These are phyloP conservation scores for Wickerhamia fluorescens DNA, from an alignment of 805 yeast species.

Conservation along the genomic window DNA sequence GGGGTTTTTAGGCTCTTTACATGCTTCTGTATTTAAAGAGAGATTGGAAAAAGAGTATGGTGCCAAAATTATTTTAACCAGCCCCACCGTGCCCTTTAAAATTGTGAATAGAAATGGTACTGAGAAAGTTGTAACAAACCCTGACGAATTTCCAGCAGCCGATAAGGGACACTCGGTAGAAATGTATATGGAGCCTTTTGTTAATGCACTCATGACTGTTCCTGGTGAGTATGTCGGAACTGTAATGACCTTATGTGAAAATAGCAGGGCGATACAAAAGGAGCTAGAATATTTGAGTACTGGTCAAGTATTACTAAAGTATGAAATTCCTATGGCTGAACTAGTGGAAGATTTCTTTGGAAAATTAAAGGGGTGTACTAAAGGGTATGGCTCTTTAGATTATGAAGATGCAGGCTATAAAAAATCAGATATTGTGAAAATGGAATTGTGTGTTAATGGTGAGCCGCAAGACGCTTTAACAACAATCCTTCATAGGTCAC, in stretches of 20 bases:
- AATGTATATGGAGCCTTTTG: conserved; percentile 72
- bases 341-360: conserved; percentile 95
- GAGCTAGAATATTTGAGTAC: conserved; percentile 71
- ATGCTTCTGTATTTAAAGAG: conserved; percentile 91
- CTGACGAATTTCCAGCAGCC: conserved; percentile 83
- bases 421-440: conserved; percentile 72
- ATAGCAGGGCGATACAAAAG: conserved; percentile 73
- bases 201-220: conserved; percentile 81
- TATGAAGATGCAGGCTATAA: conserved; percentile 90
- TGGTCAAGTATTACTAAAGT: conserved; percentile 76
- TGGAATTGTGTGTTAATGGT: conserved; percentile 87
- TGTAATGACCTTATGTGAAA: conserved; percentile 81
- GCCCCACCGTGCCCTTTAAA: conserved; percentile 93
- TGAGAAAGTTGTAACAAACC: conserved; percentile 70
- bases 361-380: conserved; percentile 78
- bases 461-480: conserved; percentile 87
- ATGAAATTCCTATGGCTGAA: conserved; percentile 79
- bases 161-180: conserved; percentile 42
- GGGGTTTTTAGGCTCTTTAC: conserved; percentile 90
- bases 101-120: conserved; percentile 60
- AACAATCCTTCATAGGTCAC: conserved; percentile 78
- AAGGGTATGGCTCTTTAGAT: conserved; percentile 91
- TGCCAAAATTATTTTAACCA: conserved; percentile 82
- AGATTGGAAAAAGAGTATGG: conserved; percentile 92
- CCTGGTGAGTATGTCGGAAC: conserved; percentile 86